Evolutionary conservation across 139 green algal genomes (phyloP), one percentile per base, ranked within the genome.

Genomic region (Tetraselmis chui): DNA sequence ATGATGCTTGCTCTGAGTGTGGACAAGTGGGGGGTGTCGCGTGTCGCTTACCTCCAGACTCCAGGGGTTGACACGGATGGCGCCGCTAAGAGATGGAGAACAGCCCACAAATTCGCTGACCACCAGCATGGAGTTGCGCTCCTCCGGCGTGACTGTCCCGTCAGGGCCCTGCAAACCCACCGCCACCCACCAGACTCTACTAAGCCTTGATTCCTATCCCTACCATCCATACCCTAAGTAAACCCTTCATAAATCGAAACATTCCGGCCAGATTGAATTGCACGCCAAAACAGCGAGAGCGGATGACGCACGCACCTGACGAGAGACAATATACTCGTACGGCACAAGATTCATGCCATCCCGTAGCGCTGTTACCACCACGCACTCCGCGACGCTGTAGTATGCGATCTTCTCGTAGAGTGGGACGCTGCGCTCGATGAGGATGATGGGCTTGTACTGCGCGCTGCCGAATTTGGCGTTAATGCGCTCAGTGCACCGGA

Each of bases 281-380:
- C n/a, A n/a, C n/a, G 23, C 59, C 59, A 23, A 23, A 23, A 75
- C 23, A 23, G 59, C 59, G 59, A 23, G 59, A 23, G 23, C 59
- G n/a, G n/a, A n/a, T n/a, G n/a, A n/a, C n/a, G n/a, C n/a, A 2
- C 18, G n/a, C 26, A 92, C 95, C 88, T 99, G 92, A 0, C 96
- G 84, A 87, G 93, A 98, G 24, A 97, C 94, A n/a, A 99, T 91
- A 86, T 99, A 99, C 91, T 99, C 96, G 84, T 99, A 99, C 2
- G 96, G 96, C 58, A 96, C 88, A 80, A 99, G 93, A 88, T 99
- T 99, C 95, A 99, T 98, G 83, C 96, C 95, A 79, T 98, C 94
- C 11, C 95, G 90, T 29, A 94, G 96, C 59, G 94, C 95, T 0
- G 96, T 98, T 2, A 99, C 94, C 5, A 99, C 93, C 26, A 86